Base-by-base conservation (phyloP, 2,329 filamentous ascomycete species). In the Paecilomyces formosus region DNA sequence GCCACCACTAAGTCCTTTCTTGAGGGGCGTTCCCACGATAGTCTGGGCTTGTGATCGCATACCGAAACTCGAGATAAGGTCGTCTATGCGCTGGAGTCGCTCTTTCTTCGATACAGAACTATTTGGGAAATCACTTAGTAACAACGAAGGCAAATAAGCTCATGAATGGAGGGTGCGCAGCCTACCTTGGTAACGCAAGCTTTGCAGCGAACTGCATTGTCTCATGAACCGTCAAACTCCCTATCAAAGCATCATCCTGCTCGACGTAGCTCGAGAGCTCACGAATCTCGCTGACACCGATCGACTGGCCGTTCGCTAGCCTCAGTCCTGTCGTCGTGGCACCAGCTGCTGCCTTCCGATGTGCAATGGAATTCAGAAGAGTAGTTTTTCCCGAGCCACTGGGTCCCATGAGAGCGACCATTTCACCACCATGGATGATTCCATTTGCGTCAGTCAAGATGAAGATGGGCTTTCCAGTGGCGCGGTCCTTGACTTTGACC, bases 211-310 rank as follows among this genome's bases (percentile, higher is more conserved):
- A 95, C 62, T 85, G 77, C 60, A 96, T 75, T 0, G 90, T 95
- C 76, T 95, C 91, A 28, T 82, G 80, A 8, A 93, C 89, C 0
- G 90, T 95, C 63, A 95, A 78, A 0, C 88, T 88, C 3, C 90
- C 91, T 55, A 93, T 88, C 12, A 95, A 79, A 0, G 89, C 87
- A 77, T 96, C 91, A 63, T 95, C 90, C 72, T 96, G 91, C 76
- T 96, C 91, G 22, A 95, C 91, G 68, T 92, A 95, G 79, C 18
- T 85, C 83, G 64, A 93, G 88, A 77, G 76, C 7, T 78, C 70
- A 45, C 39, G 39, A n/a, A 45, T 45, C 7, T 78, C 73, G 1
- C 84, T 79, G 3, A 85, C 74, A 3, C 74, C 67, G 1, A 68
- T 70, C 9, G 39, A 18, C 39, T 45, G 39, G 30, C 88, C 88